A percentile compares a stretch with the other conserved stretches of the same genome.
These are phyloP conservation scores for Myochromella boudieri DNA, from an alignment of 768 basidiomycete genomes.

Conservation along the genomic window DNA sequence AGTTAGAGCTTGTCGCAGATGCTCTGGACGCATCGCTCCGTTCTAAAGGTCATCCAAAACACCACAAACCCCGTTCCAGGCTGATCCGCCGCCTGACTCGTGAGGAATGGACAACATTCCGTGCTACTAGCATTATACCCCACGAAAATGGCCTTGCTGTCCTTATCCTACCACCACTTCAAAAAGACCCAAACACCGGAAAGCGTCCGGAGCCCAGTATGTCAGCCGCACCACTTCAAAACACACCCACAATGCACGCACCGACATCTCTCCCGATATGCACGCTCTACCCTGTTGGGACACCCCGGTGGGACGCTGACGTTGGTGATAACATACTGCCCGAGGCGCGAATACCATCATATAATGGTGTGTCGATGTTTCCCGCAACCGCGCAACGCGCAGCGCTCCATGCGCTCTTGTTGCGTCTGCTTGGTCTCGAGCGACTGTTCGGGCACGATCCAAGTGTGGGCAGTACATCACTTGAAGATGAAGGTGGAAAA, in stretches of 20 bases:
- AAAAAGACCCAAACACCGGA: conserved; percentile 49
- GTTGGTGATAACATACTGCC: conserved; percentile 10
- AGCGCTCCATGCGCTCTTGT: conserved; percentile 49
- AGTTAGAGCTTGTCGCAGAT: conserved; percentile 60
- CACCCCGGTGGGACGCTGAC: background rate
- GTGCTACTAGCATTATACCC: conserved; percentile 45
- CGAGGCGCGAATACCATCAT: conserved; percentile 51
- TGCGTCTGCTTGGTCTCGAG: conserved; percentile 49
- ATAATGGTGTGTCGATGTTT: conserved; percentile 66
- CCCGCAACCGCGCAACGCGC: conserved; percentile 62
- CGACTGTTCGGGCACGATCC: conserved; percentile 24
- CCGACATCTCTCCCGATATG: background rate
- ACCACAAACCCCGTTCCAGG: conserved; percentile 16
- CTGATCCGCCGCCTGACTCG: conserved; percentile 66
- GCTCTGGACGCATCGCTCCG: conserved; percentile 30
- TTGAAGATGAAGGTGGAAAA: background rate
- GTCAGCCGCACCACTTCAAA: conserved; percentile 6
- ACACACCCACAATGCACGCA: background rate
- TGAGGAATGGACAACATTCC: conserved; percentile 53
- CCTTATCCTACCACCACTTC: conserved; percentile 66
- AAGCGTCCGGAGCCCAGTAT: conserved; percentile 32
- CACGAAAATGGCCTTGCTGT: conserved; percentile 61
- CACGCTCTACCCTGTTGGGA: conserved; percentile 7
- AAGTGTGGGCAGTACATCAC: too few species aligned
- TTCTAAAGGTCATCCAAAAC: too few species aligned